phyloP scores from a whole-genome alignment of 805 yeast genomes.

The Wickerhamiella siamensis region DNA sequence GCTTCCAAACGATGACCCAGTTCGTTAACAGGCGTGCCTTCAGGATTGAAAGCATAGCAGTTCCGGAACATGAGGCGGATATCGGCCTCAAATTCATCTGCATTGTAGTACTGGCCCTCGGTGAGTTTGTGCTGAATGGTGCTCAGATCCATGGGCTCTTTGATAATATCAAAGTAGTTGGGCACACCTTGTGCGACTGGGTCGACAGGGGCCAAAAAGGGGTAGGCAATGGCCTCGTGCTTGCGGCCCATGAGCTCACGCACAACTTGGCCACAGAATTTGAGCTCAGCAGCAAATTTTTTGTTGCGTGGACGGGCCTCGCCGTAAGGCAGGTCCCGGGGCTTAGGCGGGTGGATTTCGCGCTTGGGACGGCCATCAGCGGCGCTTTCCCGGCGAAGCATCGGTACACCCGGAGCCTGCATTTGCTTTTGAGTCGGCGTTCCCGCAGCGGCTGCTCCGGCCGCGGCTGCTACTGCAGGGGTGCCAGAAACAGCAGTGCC shows the following conservation, averaged over 20 bases:
- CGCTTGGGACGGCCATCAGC: constrained; percentile 80
- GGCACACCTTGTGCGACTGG: constrained; percentile 91
- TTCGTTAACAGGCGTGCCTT: constrained; percentile 88
- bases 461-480: neutral
- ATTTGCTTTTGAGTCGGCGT: constrained; percentile 1
- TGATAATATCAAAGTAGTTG: constrained; percentile 69
- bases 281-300: constrained; percentile 77
- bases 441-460: constrained; percentile 6
- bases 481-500: constrained; percentile 15
- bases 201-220: constrained; percentile 88
- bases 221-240: constrained; percentile 72
- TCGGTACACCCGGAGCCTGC: constrained; percentile 34
- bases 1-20: constrained; percentile 90
- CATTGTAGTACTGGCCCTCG: constrained; percentile 77
- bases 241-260: constrained; percentile 75
- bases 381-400: constrained; percentile 62
- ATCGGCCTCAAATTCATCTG: constrained; percentile 76
- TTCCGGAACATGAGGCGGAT: constrained; percentile 71
- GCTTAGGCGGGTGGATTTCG: constrained; percentile 91
- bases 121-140: constrained; percentile 68
- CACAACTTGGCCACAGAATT: constrained; percentile 68
- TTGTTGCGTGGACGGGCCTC: constrained; percentile 62
- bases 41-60: constrained; percentile 88
- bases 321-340: constrained; percentile 75
- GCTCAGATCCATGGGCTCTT: constrained; percentile 89